These are phyloP conservation scores for Alternaria ventricosa DNA, from an alignment of 2,329 filamentous ascomycete genomes.

Conservation along the genomic window DNA sequence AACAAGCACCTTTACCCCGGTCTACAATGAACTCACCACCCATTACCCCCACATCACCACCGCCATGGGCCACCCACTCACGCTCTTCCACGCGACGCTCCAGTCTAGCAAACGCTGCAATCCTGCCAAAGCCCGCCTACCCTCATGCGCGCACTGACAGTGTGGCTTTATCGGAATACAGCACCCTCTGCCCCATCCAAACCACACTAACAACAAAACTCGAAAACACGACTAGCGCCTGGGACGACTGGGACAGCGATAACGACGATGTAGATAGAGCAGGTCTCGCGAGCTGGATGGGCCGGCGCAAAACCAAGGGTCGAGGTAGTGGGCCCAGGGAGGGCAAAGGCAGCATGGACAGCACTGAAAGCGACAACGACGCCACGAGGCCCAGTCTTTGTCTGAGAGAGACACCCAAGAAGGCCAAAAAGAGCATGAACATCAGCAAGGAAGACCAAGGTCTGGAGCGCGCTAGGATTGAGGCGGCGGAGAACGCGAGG, in stretches of 20 bases:
- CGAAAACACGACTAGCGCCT: slow-evolving; percentile 42
- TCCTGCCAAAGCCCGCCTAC: slow-evolving; percentile 21
- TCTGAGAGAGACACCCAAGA: background rate
- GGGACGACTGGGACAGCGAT: slow-evolving; percentile 48
- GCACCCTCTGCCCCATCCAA: slow-evolving; percentile 30
- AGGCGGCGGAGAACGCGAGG: slow-evolving; percentile 2
- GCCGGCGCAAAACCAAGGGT: slow-evolving; percentile 13
- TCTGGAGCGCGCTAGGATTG: background rate
- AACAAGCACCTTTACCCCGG: slow-evolving; percentile 15
- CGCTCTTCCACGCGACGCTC: slow-evolving; percentile 26
- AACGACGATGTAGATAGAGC: slow-evolving; percentile 37
- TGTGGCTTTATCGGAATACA: slow-evolving; percentile 37
- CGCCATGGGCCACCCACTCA: slow-evolving; percentile 31
- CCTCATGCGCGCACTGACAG: slow-evolving; percentile 32
- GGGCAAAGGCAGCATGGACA: slow-evolving; percentile 20
- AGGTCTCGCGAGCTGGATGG: slow-evolving; percentile 36
- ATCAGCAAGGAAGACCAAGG: slow-evolving; percentile 14
- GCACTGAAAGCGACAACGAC: slow-evolving; percentile 14
- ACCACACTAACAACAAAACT: slow-evolving; percentile 22
- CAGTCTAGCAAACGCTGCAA: slow-evolving; percentile 34
- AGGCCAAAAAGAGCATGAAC: background rate
- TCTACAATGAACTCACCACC: slow-evolving; percentile 20
- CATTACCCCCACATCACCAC: slow-evolving; percentile 31
- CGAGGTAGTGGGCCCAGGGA: slow-evolving; percentile 9
- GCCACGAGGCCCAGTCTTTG: slow-evolving; percentile 3